Base-by-base conservation (phyloP, 2,329 filamentous ascomycete species). In the Torrubiellomyces zombiae region DNA sequence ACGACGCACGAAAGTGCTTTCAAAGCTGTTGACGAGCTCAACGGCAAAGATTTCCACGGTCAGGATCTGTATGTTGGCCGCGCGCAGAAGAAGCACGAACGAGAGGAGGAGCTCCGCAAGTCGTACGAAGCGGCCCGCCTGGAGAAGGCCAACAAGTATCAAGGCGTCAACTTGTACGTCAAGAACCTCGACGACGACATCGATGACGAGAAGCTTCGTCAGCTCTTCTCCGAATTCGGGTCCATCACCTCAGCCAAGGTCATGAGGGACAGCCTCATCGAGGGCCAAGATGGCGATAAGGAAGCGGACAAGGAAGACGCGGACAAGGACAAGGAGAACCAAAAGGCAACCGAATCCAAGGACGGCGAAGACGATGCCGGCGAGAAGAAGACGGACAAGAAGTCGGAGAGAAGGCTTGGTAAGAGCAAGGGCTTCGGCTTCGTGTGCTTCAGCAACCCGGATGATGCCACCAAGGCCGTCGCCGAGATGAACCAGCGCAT, bases 361-460 rank as follows among this genome's bases (percentile, higher is more conserved):
- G 53, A 59, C 29, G 51, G 56, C 29, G 55, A 63, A 20, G 48
- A 56, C 28, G 48, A 55, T 10, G 51, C 55, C 26, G 51, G 59
- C 30, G 63, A 70, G 18, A 61, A 71, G 48, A 71, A 73, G 53
- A 39, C 63, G 58, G 56, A 67, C 34, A 62, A 69, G 44, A 67
- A 63, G 44, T 26, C 33, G 16, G 66, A 71, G 35, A 67, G 66
- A 53, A 73, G 67, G 60, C 67, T 92, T 32, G 89, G 89, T 53
- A 95, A 95, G 79, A 93, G 83, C 76, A 98, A 95, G 69, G 89
- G 89, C 53, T 98, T 98, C 53, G 89, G 89, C 44, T 98, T 98
- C 55, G 89, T 98, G 48, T 98, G 89, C 78, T 98, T 98, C 67
- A 89, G 80, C 70, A 95, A 92, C 67, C 85, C 89, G 32, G 89